Conservation (phyloP, 2,329 filamentous ascomycete genomes). For the Cytospora mali region DNA sequence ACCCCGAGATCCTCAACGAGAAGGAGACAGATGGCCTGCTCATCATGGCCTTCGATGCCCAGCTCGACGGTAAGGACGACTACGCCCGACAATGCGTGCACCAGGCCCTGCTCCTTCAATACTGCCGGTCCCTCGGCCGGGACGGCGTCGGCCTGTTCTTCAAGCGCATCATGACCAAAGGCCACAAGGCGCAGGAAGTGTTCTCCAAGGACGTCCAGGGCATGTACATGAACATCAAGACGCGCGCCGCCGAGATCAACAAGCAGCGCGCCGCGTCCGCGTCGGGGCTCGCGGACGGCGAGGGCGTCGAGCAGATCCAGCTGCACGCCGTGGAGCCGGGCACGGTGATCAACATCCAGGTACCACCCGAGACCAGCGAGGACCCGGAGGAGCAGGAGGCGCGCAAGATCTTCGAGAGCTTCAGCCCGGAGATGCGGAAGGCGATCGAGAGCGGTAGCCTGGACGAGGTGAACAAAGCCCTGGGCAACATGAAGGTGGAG, state of each 20-base stretch:
- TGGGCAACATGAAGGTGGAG: slow-evolving; percentile 81
- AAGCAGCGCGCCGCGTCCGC: slow-evolving; percentile 46
- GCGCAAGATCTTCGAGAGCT: slow-evolving; percentile 79
- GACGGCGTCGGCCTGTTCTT: slow-evolving; percentile 94
- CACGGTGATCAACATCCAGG: slow-evolving; percentile 85
- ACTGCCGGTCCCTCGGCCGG: slow-evolving; percentile 85
- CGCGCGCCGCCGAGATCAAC: slow-evolving; percentile 72
- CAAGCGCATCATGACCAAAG: slow-evolving; percentile 87
- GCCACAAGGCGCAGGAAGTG: slow-evolving; percentile 86
- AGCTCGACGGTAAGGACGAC: slow-evolving; percentile 75
- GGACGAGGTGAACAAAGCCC: slow-evolving; percentile 83
- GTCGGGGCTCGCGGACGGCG: slow-evolving; percentile 43
- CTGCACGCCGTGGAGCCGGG: slow-evolving; percentile 93
- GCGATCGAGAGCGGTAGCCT: slow-evolving; percentile 88
- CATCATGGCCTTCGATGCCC: slow-evolving; percentile 87
- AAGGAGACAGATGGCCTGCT: slow-evolving; percentile 88
- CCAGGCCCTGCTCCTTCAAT: slow-evolving; percentile 89
- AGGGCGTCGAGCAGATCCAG: slow-evolving; percentile 91
- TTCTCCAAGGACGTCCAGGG: slow-evolving; percentile 92
- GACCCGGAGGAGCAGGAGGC: slow-evolving; percentile 66
- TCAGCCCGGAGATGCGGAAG: slow-evolving; percentile 77
- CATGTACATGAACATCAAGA: slow-evolving; percentile 82
- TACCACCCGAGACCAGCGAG: slow-evolving; percentile 70
- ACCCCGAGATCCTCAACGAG: slow-evolving; percentile 80
- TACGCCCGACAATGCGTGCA: slow-evolving; percentile 86